phyloP scores from a whole-genome alignment of 345 rosid species.

The Hibiscus mutabilis region DNA sequence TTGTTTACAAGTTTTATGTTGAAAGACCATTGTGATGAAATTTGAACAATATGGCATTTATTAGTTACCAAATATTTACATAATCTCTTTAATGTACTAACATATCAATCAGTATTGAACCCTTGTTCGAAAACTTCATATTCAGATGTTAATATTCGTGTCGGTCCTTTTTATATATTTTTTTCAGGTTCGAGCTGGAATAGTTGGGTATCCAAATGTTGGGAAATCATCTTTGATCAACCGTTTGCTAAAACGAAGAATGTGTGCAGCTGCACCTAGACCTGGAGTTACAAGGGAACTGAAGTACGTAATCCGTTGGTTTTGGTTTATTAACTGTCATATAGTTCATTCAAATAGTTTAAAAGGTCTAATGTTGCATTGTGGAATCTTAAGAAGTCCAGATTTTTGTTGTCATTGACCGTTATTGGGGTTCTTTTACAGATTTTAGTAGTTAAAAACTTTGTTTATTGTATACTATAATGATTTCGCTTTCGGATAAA shows the following conservation, averaged over 20 bases:
- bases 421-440: background rate
- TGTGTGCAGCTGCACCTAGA: conserved; percentile 92
- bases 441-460: background rate
- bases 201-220: conserved; percentile 95
- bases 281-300: conserved; percentile 91
- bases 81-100: background rate
- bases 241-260: conserved; percentile 78
- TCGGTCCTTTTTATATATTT: background rate
- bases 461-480: background rate
- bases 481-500: background rate
- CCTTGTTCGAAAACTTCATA: conserved; percentile 2
- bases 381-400: background rate
- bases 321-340: background rate
- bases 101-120: background rate
- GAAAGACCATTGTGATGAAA: background rate
- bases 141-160: background rate
- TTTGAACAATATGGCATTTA: background rate
- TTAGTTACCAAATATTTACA: background rate
- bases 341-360: background rate
- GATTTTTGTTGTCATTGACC: background rate
- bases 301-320: conserved; percentile 37
- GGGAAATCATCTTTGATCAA: conserved; percentile 92
- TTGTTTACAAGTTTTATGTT: background rate
- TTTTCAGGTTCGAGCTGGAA: conserved; percentile 88
- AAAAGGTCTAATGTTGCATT: background rate